These are phyloP conservation scores for Cadophora sp. DNA, from an alignment of 2,329 filamentous ascomycete genomes.

Conservation along the genomic window DNA sequence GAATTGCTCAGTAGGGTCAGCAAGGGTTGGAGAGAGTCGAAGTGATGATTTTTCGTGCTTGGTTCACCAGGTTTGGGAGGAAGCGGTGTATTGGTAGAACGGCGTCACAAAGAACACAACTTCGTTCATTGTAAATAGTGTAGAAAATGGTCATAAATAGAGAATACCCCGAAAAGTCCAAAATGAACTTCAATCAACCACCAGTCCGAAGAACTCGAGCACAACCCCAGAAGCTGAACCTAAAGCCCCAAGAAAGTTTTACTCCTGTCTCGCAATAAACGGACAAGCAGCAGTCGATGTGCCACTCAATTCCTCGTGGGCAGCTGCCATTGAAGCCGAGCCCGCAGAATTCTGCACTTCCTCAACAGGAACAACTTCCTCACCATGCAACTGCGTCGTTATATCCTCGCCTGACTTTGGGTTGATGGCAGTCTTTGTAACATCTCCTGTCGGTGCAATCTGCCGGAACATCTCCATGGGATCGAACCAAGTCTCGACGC, in stretches of 20 bases:
- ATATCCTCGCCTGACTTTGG: constrained; percentile 24
- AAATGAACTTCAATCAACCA: background rate
- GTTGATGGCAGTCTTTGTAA: constrained; percentile 24
- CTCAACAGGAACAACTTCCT: constrained; percentile 13
- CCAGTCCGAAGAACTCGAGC: too few species aligned
- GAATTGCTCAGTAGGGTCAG: constrained; percentile 23
- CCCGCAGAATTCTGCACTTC: constrained; percentile 4
- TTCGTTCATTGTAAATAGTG: background rate
- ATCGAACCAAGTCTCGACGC: constrained; percentile 70
- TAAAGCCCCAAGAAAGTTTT: too few species aligned
- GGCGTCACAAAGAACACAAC: background rate
- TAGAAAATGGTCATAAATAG: too few species aligned
- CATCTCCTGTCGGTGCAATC: constrained; percentile 57
- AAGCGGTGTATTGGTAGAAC: background rate
- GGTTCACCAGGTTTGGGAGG: background rate
- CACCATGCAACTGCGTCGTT: constrained; percentile 31
- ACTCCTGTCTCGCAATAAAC: constrained; percentile 14
- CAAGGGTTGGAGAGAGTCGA: background rate
- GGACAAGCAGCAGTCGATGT: constrained; percentile 18
- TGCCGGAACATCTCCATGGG: constrained; percentile 72
- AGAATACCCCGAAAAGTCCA: too few species aligned
- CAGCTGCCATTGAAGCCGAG: background rate
- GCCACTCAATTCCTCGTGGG: constrained; percentile 12
- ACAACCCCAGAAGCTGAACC: too few species aligned
- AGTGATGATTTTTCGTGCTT: background rate